Evolutionary conservation across 2,329 filamentous ascomycete genomes (phyloP).

Genomic region (Spiromastix sp.): DNA sequence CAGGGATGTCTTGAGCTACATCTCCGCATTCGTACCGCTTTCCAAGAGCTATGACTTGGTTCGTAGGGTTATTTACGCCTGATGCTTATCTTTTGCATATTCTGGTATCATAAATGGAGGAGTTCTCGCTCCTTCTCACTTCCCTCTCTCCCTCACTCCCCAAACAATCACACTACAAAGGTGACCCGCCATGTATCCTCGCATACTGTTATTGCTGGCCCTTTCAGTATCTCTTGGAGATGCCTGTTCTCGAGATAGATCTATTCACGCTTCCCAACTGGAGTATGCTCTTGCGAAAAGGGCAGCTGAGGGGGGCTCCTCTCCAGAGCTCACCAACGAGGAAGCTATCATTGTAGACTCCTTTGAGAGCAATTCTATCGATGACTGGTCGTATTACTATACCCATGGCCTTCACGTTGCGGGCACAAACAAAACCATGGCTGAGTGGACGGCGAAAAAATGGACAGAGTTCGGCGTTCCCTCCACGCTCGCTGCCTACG

Average conservation of each 20-base stretch:
- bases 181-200: conserved; percentile 8
- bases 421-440: conserved; percentile 19
- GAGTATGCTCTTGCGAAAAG: conserved; percentile 13
- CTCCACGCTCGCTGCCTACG: conserved; percentile 16
- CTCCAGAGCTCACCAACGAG: conserved; percentile 17
- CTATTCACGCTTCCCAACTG: conserved; percentile 3
- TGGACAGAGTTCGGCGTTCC: conserved; percentile 20
- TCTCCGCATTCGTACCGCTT: too few relatives aligned
- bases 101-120: too few relatives aligned
- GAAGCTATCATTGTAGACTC: conserved; percentile 19
- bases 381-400: conserved; percentile 21
- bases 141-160: too few relatives aligned
- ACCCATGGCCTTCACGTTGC: conserved; percentile 22
- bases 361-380: conserved; percentile 18
- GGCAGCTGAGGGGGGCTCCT: conserved; percentile 11
- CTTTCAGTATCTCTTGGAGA: conserved; percentile 9
- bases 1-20: too few relatives aligned
- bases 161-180: too few relatives aligned
- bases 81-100: too few relatives aligned
- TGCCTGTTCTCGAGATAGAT: conserved; percentile 9
- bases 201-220: conserved; percentile 8
- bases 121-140: too few relatives aligned
- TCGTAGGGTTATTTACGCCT: too few relatives aligned
- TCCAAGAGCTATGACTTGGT: too few relatives aligned
- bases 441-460: conserved; percentile 22